phyloP scores from a whole-genome alignment of 2,329 filamentous ascomycete species.

The Alternaria ventricosa region DNA sequence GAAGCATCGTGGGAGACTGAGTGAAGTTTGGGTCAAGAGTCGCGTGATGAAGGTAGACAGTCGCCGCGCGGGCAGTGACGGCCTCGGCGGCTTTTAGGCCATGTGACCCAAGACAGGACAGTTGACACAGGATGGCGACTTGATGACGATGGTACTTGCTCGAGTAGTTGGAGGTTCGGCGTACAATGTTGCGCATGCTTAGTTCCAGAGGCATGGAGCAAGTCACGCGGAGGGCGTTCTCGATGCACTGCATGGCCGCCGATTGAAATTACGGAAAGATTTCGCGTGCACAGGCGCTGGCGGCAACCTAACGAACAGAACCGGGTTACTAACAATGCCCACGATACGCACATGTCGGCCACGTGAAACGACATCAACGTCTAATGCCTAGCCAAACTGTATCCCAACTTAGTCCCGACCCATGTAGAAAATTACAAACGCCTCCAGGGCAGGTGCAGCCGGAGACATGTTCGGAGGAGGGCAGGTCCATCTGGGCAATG shows the following conservation, averaged over 20 bases:
- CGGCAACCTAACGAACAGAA: slow-evolving; percentile 3
- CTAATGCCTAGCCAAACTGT: neutral
- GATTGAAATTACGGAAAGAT: neutral
- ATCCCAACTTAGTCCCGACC: neutral
- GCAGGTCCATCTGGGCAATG: neutral
- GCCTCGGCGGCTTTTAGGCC: neutral
- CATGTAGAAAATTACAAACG: neutral
- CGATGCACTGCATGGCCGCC: neutral
- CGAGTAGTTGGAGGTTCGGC: neutral
- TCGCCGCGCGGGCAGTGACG: neutral
- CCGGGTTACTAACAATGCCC: slow-evolving; percentile 2
- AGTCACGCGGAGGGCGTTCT: neutral
- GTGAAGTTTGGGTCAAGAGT: neutral
- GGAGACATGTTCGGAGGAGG: neutral
- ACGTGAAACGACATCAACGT: neutral
- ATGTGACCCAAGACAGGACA: neutral
- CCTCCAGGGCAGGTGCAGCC: neutral
- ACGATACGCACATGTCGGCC: neutral
- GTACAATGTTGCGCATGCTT: neutral
- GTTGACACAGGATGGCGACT: neutral
- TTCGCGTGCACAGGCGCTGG: slow-evolving; percentile 1
- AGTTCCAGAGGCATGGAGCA: neutral
- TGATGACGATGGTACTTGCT: neutral
- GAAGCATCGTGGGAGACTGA: neutral
- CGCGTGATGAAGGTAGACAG: neutral